A percentile compares a stretch with the other conserved stretches of the same genome.
phyloP scores from a whole-genome alignment of 352 stramenopile species.

The Phytopythium chamaehyphon region DNA sequence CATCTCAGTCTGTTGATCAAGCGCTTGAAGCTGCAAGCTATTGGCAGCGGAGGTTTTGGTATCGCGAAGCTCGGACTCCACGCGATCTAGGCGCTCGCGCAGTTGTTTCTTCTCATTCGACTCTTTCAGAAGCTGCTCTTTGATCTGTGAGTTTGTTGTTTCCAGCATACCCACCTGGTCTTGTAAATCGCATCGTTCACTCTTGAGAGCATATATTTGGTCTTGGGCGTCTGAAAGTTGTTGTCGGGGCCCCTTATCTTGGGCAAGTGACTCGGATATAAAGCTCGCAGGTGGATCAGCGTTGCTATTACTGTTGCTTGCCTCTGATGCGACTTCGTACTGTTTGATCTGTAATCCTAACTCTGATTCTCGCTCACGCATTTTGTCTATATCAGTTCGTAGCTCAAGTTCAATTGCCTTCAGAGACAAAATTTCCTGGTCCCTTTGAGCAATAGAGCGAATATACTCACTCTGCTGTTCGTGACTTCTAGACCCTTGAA shows the following conservation, averaged over 20 bases:
- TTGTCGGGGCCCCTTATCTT: constrained; percentile 10
- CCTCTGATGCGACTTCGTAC: not conserved
- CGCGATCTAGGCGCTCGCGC: constrained; percentile 21
- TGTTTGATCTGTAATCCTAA: not conserved
- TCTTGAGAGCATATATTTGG: constrained; percentile 16
- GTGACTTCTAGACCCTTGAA: not conserved
- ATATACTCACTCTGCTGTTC: not conserved
- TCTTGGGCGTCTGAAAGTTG: constrained; percentile 12
- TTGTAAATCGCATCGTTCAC: constrained; percentile 23
- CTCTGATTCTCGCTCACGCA: not conserved
- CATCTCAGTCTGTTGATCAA: not conserved
- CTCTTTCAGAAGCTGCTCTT: constrained; percentile 39
- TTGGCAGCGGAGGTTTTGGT: not conserved
- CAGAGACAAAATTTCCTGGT: not conserved
- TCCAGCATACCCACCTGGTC: constrained; percentile 19
- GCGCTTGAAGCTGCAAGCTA: constrained; percentile 1
- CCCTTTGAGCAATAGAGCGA: not conserved
- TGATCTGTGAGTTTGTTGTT: constrained; percentile 29
- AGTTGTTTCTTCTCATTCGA: constrained; percentile 37
- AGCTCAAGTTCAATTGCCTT: not conserved
- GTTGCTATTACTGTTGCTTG: not conserved
- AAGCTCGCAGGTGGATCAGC: not conserved
- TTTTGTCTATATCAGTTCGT: not conserved
- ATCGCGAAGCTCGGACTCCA: constrained; percentile 7
- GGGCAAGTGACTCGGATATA: not conserved